Evolutionary conservation across 164 flowering plant species (phyloP), one percentile per base, ranked within the genome.

Genomic region (Dillenia suffruticosa): DNA sequence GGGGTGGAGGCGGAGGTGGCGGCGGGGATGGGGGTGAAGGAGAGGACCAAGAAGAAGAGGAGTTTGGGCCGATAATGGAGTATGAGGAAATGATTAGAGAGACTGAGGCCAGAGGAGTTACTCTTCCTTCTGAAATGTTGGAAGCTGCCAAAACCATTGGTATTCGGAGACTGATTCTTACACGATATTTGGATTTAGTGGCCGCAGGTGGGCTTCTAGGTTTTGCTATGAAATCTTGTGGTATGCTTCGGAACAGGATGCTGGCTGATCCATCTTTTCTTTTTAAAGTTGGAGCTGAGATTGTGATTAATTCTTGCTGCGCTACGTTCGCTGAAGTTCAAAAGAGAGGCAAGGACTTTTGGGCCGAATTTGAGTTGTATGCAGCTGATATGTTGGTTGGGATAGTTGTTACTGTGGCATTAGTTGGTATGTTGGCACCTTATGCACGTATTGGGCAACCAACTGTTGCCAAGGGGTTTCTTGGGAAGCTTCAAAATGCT

Each of bases 251-350:
- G 5, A 80, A 86, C 68, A 56, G 88, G 45, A 79, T 86, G 87
- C 67, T 86, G 64, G 92, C 82, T 53, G 92, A 86, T 70, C 86
- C 89, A 10, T 74, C 85, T 12, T 86, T 86, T 61, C 78, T 86
- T 43, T 86, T 86, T 64, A 86, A 86, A 77, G 68, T 86, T 50
- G 91, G 88, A 58, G 78, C 81, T 5, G 91, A 86, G 97, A 71
- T 89, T 57, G 88, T 91, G 44, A 94, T 94, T 64, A 96, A 94
- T 75, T 84, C 99, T 65, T 82, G 91, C 67, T 94, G 97, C 79
- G 99, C 97, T 48, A 94, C 99, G 46, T 82, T 88, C 76, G 99
- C 97, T 9, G 99, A 94, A 82, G 81, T 87, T 69, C 94, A 88
- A 59, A 91, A 91, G 67, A 84, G 99, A 60, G 99, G 97, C 12